Base-by-base conservation (phyloP, 2,329 filamentous ascomycete genomes). In the Moelleriella libera region DNA sequence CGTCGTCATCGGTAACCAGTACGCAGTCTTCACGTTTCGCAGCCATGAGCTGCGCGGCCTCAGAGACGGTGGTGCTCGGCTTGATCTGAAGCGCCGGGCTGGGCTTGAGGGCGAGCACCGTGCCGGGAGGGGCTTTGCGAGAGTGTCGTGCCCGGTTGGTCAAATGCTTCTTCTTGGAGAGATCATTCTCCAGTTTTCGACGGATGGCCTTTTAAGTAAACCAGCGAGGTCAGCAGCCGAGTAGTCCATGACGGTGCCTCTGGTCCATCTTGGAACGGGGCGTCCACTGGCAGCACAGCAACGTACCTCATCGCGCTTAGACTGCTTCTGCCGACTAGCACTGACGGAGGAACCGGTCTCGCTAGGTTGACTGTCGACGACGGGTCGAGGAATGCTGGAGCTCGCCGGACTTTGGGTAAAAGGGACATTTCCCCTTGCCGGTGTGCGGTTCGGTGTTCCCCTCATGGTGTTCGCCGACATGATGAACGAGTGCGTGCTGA, bases 21-120 rank as follows among this genome's bases (percentile, higher is more conserved):
- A 98, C 92, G 60, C 92, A 98, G 65, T 98, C 92, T 67, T 98
- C 92, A 58, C 92, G 79, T 76, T 98, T 98, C 45, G 92, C 92
- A 48, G 92, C 92, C 92, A 98, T 98, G 61, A 98, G 74, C 72
- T 98, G 92, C 41, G 92, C 92, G 45, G 92, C 92, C 69, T 98
- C 92, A 53, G 92, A 83, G 48, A 98, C 90, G 45, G 87, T 95
- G 30, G 88, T 96, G 53, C 75, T 78, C 46, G 92, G 92, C 71
- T 97, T 97, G 69, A 98, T 97, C 71, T 98, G 92, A 14, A 98
- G 82, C 43, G 92, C 92, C 59, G 86, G 88, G 63, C 89, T 96
- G 47, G 92, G 92, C 68, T 94, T 94, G 53, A 98, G 76, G 59
- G 92, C 88, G 51, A 98, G 83, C 51, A 98, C 92, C 48, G 90